Percentiles rank a stretch among this genome's conserved stretches.
Conservation (phyloP, 495 filamentous ascomycete genomes). For the Trichocladium uniseriatum region DNA sequence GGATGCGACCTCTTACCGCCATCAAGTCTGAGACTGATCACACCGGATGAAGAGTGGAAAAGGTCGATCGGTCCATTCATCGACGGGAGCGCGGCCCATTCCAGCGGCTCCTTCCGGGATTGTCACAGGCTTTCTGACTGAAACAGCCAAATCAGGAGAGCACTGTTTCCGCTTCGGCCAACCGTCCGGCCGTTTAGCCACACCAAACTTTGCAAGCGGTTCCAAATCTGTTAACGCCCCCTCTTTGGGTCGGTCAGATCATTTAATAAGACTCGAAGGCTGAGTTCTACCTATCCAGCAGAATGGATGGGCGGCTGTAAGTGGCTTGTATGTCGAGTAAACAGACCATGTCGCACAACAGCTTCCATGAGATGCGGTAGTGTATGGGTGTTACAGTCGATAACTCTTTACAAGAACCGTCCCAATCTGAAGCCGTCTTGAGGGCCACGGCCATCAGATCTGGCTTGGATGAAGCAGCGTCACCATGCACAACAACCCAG, state of each 20-base stretch:
- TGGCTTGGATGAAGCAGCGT: not conserved
- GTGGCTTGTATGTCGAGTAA: not conserved
- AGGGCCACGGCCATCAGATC: not conserved
- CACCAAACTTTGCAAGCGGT: conserved; percentile 24
- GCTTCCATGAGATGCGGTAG: too few relatives aligned
- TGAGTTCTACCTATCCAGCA: too few relatives aligned
- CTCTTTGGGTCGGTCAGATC: too few relatives aligned
- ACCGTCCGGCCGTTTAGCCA: conserved; percentile 14
- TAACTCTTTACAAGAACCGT: not conserved
- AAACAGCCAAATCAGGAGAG: conserved; percentile 28
- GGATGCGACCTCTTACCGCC: too few relatives aligned
- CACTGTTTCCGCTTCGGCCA: conserved; percentile 22
- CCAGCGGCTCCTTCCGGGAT: conserved; percentile 3
- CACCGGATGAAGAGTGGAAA: too few relatives aligned
- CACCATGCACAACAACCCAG: not conserved
- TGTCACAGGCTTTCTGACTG: conserved; percentile 12
- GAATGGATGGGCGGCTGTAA: too few relatives aligned
- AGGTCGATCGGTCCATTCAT: too few relatives aligned
- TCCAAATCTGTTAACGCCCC: conserved; percentile 11
- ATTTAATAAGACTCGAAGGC: too few relatives aligned
- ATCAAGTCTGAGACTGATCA: too few relatives aligned
- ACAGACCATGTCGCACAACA: not conserved
- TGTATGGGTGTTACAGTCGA: too few relatives aligned
- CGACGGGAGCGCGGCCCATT: conserved; percentile 2
- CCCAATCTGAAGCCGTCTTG: not conserved